phyloP scores from a whole-genome alignment of 2,329 filamentous ascomycete species.

The Botryotinia globosa region DNA sequence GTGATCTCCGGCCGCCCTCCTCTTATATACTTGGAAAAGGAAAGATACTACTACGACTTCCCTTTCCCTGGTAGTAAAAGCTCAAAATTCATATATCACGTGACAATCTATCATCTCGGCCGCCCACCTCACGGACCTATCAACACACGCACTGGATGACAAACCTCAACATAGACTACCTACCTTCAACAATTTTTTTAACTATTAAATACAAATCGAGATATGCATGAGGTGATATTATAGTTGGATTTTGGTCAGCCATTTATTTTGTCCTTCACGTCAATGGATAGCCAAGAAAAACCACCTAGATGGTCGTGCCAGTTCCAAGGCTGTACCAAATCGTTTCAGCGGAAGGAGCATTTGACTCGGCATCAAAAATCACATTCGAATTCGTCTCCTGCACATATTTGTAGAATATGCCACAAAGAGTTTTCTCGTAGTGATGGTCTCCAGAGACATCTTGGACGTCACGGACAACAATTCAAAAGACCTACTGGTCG shows the following conservation, averaged over 20 bases:
- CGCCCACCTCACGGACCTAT: conserved; percentile 1
- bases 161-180: background rate
- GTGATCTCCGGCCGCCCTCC: background rate
- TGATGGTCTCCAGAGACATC: conserved; percentile 34
- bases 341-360: conserved; percentile 34
- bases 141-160: background rate
- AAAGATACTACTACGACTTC: background rate
- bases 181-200: background rate
- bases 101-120: background rate
- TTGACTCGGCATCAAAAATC: conserved; percentile 32
- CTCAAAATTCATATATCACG: background rate
- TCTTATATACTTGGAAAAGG: background rate
- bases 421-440: conserved; percentile 33
- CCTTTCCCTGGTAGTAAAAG: background rate
- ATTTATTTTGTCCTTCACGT: background rate
- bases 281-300: background rate
- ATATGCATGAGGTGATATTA: background rate
- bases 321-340: conserved; percentile 29
- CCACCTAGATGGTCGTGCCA: conserved; percentile 23
- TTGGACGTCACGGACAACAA: conserved; percentile 30
- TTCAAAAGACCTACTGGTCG: conserved; percentile 34
- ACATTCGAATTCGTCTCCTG: conserved; percentile 25
- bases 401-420: conserved; percentile 28
- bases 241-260: background rate
- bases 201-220: background rate